Percentiles rank a stretch among this genome's conserved stretches.
These are phyloP conservation scores for Botrytis fragariae DNA, from an alignment of 2,329 filamentous ascomycete genomes.

Conservation along the genomic window DNA sequence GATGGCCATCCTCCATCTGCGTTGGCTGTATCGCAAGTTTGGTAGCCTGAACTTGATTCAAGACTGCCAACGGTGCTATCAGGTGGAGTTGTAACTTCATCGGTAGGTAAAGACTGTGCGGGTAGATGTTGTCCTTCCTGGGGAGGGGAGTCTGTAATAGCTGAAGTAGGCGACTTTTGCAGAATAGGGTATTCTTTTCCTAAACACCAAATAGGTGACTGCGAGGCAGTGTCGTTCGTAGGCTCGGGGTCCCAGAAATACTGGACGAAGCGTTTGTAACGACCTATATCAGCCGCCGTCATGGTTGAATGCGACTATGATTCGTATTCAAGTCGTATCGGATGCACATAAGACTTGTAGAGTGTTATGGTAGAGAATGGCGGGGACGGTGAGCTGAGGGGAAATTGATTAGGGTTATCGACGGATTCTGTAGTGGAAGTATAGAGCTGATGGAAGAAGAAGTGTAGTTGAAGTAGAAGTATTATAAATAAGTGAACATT, in stretches of 20 bases:
- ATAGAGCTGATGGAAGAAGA: not conserved
- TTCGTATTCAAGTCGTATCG: not conserved
- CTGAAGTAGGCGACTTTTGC: slow-evolving; percentile 22
- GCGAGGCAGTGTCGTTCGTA: slow-evolving; percentile 67
- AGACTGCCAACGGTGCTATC: slow-evolving; percentile 36
- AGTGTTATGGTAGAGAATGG: not conserved
- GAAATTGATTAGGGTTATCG: not conserved
- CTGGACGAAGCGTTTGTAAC: slow-evolving; percentile 79
- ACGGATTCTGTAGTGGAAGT: not conserved
- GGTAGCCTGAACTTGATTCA: slow-evolving; percentile 32
- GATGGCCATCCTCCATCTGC: slow-evolving; percentile 69
- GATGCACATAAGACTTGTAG: slow-evolving; percentile 12
- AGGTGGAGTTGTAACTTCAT: slow-evolving; percentile 34
- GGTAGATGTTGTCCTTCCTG: slow-evolving; percentile 22
- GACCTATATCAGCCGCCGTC: slow-evolving; percentile 71
- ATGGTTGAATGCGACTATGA: slow-evolving; percentile 37
- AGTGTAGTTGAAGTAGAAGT: not conserved
- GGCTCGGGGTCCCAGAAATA: slow-evolving; percentile 92
- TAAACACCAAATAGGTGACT: slow-evolving; percentile 81
- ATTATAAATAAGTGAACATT: not conserved
- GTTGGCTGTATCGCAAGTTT: slow-evolving; percentile 28
- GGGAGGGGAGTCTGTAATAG: slow-evolving; percentile 21
- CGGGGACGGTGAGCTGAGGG: slow-evolving; percentile 3
- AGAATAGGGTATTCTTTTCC: slow-evolving; percentile 53
- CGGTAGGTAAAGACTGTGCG: slow-evolving; percentile 15